Percentiles rank a stretch among this genome's conserved stretches.
phyloP scores from a whole-genome alignment of 768 basidiomycete species.

The Rhizopogon sp. region DNA sequence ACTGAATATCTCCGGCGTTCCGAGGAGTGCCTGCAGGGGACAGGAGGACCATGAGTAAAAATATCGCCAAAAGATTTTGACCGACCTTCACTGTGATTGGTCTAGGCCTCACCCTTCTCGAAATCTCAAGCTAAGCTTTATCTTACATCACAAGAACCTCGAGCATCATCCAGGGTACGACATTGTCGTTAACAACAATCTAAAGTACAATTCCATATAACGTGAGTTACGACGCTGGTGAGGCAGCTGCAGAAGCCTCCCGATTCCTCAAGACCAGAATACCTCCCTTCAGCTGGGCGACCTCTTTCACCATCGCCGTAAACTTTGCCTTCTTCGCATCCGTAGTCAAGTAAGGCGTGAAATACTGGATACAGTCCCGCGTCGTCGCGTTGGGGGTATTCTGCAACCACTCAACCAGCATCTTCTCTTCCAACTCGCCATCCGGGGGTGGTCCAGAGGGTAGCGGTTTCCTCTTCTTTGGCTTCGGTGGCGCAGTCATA shows the following conservation, averaged over 20 bases:
- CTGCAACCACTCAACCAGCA: constrained; percentile 75
- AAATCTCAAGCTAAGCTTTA: too few species aligned
- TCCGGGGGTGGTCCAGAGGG: constrained; percentile 35
- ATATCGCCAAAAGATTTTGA: background rate
- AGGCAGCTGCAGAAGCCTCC: constrained; percentile 21
- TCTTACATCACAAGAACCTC: background rate
- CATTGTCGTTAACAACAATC: background rate
- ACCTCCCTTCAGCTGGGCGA: constrained; percentile 67
- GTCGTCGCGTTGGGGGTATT: constrained; percentile 67
- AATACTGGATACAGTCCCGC: constrained; percentile 75
- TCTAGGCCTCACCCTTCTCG: too few species aligned
- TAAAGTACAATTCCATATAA: background rate
- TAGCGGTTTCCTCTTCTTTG: constrained; percentile 52
- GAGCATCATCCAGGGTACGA: background rate
- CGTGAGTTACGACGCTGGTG: constrained; percentile 11
- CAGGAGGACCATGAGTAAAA: too few species aligned
- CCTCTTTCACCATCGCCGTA: constrained; percentile 75
- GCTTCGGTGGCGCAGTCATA: constrained; percentile 31
- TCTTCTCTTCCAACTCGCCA: constrained; percentile 54
- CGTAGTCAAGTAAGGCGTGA: constrained; percentile 69
- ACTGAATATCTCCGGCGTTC: too few species aligned
- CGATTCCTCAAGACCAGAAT: constrained; percentile 51
- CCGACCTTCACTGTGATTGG: background rate
- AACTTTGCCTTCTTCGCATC: constrained; percentile 68
- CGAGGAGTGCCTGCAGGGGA: too few species aligned